Conservation (phyloP, 345 rosid genomes). For the Salix exigua region DNA sequence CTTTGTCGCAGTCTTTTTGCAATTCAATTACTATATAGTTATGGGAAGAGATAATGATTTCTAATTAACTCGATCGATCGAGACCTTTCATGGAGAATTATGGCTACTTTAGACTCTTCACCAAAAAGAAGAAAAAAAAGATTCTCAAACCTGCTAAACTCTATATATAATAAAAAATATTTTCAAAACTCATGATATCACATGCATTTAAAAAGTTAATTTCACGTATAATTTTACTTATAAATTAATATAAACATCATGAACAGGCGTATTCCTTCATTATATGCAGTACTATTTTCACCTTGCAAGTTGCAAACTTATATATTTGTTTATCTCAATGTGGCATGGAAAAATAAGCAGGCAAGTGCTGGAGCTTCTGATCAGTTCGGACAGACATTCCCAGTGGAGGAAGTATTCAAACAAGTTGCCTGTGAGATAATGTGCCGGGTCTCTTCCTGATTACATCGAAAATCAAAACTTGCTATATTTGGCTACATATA, state of each 20-base stretch:
- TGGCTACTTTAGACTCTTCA: not conserved
- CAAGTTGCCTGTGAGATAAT: constrained; percentile 60
- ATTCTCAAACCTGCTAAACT: not conserved
- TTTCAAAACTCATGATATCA: not conserved
- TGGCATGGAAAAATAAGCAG: constrained; percentile 15
- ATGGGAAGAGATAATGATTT: not conserved
- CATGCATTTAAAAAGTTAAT: too few relatives aligned
- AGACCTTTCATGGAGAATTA: not conserved
- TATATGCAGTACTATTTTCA: not conserved
- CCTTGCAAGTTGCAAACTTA: not conserved
- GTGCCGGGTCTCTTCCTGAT: constrained; percentile 39
- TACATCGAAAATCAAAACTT: not conserved
- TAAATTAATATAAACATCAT: not conserved
- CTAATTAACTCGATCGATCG: not conserved
- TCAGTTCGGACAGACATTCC: constrained; percentile 36
- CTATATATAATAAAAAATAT: too few relatives aligned
- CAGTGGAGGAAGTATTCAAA: constrained; percentile 46
- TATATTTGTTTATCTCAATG: not conserved
- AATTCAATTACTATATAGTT: not conserved
- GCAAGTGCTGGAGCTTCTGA: constrained; percentile 23
- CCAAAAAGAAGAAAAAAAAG: not conserved
- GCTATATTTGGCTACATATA: not conserved
- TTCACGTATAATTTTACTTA: not conserved
- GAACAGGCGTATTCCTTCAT: not conserved
- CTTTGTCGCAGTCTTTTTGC: not conserved